phyloP scores from a whole-genome alignment of 345 rosid genomes.

The Microcos paniculata region DNA sequence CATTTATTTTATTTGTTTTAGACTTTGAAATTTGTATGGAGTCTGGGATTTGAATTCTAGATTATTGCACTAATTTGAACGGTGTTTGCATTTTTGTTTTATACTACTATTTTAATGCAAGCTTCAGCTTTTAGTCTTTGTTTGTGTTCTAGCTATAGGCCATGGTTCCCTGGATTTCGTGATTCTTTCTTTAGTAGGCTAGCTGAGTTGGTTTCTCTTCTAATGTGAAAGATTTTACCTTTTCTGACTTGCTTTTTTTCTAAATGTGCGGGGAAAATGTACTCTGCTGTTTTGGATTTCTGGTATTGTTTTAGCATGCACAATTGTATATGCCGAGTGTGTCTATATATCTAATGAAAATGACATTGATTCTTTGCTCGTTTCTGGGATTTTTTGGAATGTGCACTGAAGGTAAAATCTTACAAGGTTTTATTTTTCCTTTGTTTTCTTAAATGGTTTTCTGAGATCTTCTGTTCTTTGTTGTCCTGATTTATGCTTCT shows the following conservation, averaged over 20 bases:
- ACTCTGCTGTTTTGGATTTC: neutral
- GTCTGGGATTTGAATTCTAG: constrained; percentile 6
- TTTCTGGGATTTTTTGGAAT: neutral
- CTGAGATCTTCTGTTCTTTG: neutral
- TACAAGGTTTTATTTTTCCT: neutral
- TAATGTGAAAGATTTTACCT: neutral
- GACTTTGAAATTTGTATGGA: neutral
- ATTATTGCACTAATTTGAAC: neutral
- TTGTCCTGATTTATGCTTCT: neutral
- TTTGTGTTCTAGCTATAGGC: constrained; percentile 1
- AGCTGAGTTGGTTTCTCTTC: neutral
- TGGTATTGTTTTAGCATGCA: neutral
- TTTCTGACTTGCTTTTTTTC: neutral
- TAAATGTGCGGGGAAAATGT: neutral
- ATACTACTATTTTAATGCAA: neutral
- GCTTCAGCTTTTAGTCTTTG: neutral
- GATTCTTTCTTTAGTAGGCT: neutral
- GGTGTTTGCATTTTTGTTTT: constrained; percentile 9
- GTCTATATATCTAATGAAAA: neutral
- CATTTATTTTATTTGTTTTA: constrained; percentile 6
- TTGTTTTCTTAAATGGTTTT: neutral
- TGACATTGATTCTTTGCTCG: neutral
- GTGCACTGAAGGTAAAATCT: neutral
- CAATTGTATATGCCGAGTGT: neutral
- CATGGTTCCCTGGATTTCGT: neutral